Base-by-base conservation (phyloP, 495 filamentous ascomycete genomes). In the Evernia prunastri region DNA sequence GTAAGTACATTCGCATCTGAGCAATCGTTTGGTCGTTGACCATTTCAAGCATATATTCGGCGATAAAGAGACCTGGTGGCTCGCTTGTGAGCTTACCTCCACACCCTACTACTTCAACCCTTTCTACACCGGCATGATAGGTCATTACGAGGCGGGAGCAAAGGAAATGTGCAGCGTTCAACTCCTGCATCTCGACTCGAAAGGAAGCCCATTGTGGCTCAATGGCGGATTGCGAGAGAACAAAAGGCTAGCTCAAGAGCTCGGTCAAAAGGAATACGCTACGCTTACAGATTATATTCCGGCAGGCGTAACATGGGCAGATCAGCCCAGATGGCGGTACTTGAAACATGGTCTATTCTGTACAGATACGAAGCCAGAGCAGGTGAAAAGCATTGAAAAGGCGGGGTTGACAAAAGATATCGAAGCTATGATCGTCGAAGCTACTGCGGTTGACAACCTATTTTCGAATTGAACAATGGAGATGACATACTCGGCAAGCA, bases 221-320 rank as follows among this genome's bases (percentile, higher is more conserved):
- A 59, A 59, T 12, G 57, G 57, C 4, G 40, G 57, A 15, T 45
- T 59, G 15, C 31, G 57, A 59, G 40, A 59, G n/a, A 59, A 59
- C 35, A 59, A 59, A 25, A 54, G 51, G 29, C 27, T 45, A 23
- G 40, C 39, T 31, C 36, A 59, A n/a, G 57, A 59, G 10, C 13
- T 39, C 17, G 51, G 51, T 33, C 51, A 54, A 33, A 59, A 59
- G 27, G 57, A 59, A 8, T 40, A 40, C 23, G 57, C 36, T 25
- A 39, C 20, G 17, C 27, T 59, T 25, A 40, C 57, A 20, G 13
- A 40, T 40, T 59, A 45, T 27, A 59, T 59, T 23, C 51, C 27
- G 29, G 51, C 51, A 33, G 51, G 51, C 29, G 17, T 33, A 33
- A 54, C 51, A 2, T 54, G 51, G 51, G 27, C 51, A 18, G 51